phyloP scores from a whole-genome alignment of 1,284 basidiomycete genomes.

The Ceratobasidium sp. region DNA sequence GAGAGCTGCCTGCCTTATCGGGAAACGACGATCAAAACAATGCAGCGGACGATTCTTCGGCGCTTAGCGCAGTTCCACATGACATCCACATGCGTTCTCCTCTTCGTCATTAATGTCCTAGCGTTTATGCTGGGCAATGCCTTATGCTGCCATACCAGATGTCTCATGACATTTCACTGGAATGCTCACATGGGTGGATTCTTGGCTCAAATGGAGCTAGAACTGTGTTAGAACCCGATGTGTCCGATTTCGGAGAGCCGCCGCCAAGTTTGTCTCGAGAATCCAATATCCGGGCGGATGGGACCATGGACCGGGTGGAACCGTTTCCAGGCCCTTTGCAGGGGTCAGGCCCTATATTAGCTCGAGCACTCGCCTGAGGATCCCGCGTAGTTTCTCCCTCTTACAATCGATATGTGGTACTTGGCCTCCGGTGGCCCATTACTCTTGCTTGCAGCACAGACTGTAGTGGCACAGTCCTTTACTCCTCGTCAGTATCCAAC shows the following conservation, averaged over 20 bases:
- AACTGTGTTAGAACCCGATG: neutral
- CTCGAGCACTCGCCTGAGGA: neutral
- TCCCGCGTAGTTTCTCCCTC: neutral
- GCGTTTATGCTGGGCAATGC: neutral
- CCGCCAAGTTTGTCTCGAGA: slow-evolving; percentile 6
- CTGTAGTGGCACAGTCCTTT: slow-evolving; percentile 9
- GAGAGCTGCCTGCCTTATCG: no score
- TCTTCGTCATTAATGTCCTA: no score
- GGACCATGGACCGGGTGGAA: slow-evolving; percentile 10
- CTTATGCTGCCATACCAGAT: neutral
- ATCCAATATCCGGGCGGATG: neutral
- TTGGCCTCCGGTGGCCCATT: neutral
- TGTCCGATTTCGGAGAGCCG: neutral
- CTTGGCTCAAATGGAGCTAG: slow-evolving; percentile 4
- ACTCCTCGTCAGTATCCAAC: slow-evolving; percentile 14
- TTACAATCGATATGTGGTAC: slow-evolving; percentile 3
- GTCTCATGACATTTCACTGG: neutral
- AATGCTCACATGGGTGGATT: neutral
- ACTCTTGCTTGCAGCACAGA: slow-evolving; percentile 2
- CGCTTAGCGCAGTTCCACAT: no score
- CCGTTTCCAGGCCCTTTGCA: neutral
- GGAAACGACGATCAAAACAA: no score
- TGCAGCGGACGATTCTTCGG: no score
- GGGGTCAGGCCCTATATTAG: slow-evolving; percentile 3
- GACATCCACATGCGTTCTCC: no score